phyloP scores from a whole-genome alignment of 495 filamentous ascomycete genomes.

The Neurospora africana region DNA sequence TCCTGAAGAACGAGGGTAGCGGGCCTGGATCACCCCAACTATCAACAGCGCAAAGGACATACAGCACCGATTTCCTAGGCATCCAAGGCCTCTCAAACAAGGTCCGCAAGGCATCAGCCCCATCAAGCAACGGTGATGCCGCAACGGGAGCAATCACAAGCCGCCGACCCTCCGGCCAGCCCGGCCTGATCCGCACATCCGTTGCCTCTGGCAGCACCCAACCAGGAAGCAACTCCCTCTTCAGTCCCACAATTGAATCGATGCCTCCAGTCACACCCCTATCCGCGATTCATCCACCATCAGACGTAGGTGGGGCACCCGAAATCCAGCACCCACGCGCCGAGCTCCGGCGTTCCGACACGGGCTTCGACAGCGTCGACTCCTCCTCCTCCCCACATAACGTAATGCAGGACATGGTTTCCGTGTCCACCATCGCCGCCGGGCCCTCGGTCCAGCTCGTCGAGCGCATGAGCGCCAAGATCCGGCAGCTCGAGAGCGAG shows the following conservation, averaged over 20 bases:
- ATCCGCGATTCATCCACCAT: background rate
- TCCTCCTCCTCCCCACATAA: slow-evolving; percentile 57
- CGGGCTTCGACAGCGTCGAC: slow-evolving; percentile 42
- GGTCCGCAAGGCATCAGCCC: slow-evolving; percentile 33
- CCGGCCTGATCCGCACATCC: slow-evolving; percentile 19
- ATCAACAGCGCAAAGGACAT: slow-evolving; percentile 30
- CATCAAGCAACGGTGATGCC: slow-evolving; percentile 34
- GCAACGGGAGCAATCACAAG: slow-evolving; percentile 16
- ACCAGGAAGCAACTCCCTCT: slow-evolving; percentile 20
- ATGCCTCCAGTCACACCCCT: background rate
- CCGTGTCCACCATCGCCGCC: slow-evolving; percentile 75
- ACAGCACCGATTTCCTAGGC: slow-evolving; percentile 37
- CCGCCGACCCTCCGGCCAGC: slow-evolving; percentile 31
- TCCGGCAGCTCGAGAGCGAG: slow-evolving; percentile 83
- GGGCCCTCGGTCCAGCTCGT: slow-evolving; percentile 93
- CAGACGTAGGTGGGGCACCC: slow-evolving; percentile 33
- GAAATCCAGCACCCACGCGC: slow-evolving; percentile 27
- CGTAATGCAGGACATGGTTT: slow-evolving; percentile 78
- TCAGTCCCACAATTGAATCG: slow-evolving; percentile 26
- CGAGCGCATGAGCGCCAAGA: slow-evolving; percentile 88
- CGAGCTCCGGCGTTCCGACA: slow-evolving; percentile 40
- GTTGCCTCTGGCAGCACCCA: slow-evolving; percentile 8
- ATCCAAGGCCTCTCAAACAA: slow-evolving; percentile 32
- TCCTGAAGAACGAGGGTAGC: slow-evolving; percentile 27
- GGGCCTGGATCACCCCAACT: slow-evolving; percentile 38